Base-by-base conservation (phyloP, 202 grass and related monocot species). In the Zizania palustris region DNA sequence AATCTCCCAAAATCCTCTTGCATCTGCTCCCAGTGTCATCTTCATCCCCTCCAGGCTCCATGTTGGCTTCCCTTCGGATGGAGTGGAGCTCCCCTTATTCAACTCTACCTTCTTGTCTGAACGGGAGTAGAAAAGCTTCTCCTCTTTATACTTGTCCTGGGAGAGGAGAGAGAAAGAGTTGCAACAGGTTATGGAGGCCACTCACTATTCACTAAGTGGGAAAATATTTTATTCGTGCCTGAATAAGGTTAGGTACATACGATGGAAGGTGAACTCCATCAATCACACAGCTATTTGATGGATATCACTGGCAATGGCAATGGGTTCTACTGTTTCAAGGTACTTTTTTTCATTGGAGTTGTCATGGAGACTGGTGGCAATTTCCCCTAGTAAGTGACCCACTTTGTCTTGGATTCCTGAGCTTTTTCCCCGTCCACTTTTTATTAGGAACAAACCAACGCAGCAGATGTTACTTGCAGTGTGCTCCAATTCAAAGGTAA, bases 141-240 rank as follows among this genome's bases (percentile, higher is more conserved):
- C 72, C 68, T 28, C 28, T 88, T 62, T 85, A 76, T 89, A 89
- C 59, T 77, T 39, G 42, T 61, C 44, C 60, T 59, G 4, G 19
- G 48, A 60, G 36, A 20, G 51, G 15, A 39, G 28, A 71, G 48
- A 71, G 59, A 51, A 36, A 63, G 28, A 28, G 28, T 8, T 44
- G 1, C 39, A 69, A 48, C 50, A 76, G 55, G 59, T 77, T 81
- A 74, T 20, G 53, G 60, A 72, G 72, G 66, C 60, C 72, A 54
- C 67, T 8, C 22, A 77, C 77, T 73, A 37, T 40, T 22, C 46
- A 16, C 28, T 28, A 28, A 28, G 28, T 28, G 28, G 34, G 9
- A 8, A 51, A 54, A 22, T 84, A 72, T 58, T 80, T 37, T 64
- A 80, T 18, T 18, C 60, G 36, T n/a, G 6, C 43, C 43, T 14